Evolutionary conservation across 1,139 yeast species (phyloP).

Genomic region (Yamadazyma spencermartinsiae): DNA sequence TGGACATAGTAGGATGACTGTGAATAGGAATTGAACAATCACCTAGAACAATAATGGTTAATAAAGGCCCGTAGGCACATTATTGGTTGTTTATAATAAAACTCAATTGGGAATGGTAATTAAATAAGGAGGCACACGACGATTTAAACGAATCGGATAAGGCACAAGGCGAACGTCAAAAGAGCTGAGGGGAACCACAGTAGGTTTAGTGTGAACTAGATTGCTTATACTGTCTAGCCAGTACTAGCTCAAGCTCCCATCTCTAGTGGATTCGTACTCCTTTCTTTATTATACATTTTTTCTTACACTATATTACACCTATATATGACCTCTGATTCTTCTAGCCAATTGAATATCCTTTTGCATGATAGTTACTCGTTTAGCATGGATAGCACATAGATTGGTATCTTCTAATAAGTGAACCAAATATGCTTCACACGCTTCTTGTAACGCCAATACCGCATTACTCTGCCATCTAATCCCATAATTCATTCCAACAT

Average conservation of each 20-base stretch:
- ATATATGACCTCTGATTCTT: conserved; percentile 68
- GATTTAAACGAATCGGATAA: too few relatives aligned
- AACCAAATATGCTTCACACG: conserved; percentile 85
- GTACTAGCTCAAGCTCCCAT: too few relatives aligned
- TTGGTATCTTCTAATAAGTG: conserved; percentile 89
- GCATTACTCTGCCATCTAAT: conserved; percentile 92
- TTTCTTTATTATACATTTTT: neutral
- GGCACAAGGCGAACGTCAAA: too few relatives aligned
- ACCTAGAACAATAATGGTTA: neutral
- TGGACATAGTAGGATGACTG: neutral
- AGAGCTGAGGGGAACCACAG: too few relatives aligned
- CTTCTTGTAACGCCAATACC: conserved; percentile 85
- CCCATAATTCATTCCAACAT: conserved; percentile 56
- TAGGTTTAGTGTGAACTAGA: too few relatives aligned
- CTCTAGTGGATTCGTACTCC: too few relatives aligned
- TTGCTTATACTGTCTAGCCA: too few relatives aligned
- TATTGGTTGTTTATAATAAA: neutral
- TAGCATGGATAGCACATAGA: conserved; percentile 88
- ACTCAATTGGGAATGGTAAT: conserved; percentile 5
- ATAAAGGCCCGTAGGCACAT: neutral
- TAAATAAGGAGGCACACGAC: neutral
- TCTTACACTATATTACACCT: neutral
- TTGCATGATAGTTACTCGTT: conserved; percentile 91
- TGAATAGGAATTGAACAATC: neutral
- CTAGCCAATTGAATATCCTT: conserved; percentile 91